Evolutionary conservation across 805 yeast species (phyloP).

Genomic region (Starmerella bacillaris): DNA sequence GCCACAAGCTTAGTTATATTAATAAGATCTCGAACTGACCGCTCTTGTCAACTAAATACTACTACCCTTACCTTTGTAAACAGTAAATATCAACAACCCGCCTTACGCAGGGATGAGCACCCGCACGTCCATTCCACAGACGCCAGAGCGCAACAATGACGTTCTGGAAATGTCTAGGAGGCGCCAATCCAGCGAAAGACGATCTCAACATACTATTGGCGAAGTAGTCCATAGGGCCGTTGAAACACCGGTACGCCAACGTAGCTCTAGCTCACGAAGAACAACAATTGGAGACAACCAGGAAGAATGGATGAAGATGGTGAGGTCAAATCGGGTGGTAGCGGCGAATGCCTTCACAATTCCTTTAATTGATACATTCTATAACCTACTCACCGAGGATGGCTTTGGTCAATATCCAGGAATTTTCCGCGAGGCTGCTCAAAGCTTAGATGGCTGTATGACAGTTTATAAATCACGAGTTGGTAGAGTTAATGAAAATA

Average conservation of each 20-base stretch:
- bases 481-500: constrained; percentile 80
- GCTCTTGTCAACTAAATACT: too few relatives aligned
- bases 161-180: constrained; percentile 9
- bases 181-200: constrained; percentile 6
- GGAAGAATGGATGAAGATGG: constrained; percentile 45
- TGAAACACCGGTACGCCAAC: constrained; percentile 9
- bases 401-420: constrained; percentile 44
- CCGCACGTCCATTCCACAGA: constrained; percentile 4
- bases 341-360: constrained; percentile 77
- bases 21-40: too few relatives aligned
- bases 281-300: background rate
- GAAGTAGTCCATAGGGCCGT: constrained; percentile 10
- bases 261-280: background rate
- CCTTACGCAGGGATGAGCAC: constrained; percentile 1
- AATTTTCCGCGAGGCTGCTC: constrained; percentile 77
- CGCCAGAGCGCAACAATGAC: constrained; percentile 11
- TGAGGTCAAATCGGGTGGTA: constrained; percentile 71
- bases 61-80: too few relatives aligned
- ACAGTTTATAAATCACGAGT: constrained; percentile 81
- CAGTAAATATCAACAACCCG: too few relatives aligned
- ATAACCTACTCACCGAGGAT: constrained; percentile 39
- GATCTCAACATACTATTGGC: constrained; percentile 5
- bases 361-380: constrained; percentile 79
- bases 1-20: too few relatives aligned
- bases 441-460: constrained; percentile 86